Conservation (phyloP, 306 rosid species). For the Dryas alaskensis region DNA sequence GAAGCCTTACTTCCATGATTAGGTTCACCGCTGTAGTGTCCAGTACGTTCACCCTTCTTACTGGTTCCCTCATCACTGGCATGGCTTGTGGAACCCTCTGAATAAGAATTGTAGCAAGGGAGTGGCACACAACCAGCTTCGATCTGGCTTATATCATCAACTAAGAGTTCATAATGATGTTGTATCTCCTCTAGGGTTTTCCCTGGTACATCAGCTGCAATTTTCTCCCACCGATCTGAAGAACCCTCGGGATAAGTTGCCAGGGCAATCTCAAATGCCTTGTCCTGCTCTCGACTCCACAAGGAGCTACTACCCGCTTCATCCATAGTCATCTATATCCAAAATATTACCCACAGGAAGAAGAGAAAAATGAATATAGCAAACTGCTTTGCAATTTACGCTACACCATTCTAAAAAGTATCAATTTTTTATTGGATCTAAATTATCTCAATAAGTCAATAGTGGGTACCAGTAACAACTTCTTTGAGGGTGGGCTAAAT, state of each 20-base stretch:
- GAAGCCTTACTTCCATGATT: constrained; percentile 79
- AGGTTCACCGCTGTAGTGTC: constrained; percentile 52
- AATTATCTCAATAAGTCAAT: constrained; percentile 7
- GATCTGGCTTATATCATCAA: constrained; percentile 70
- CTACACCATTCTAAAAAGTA: constrained; percentile 33
- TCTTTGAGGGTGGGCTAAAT: constrained; percentile 33
- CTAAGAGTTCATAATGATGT: constrained; percentile 75
- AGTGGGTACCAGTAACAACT: constrained; percentile 21
- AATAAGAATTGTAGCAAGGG: constrained; percentile 75
- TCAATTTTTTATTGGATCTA: constrained; percentile 36
- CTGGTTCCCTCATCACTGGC: constrained; percentile 73
- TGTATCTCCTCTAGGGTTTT: constrained; percentile 74
- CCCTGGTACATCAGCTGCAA: constrained; percentile 74
- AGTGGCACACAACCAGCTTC: constrained; percentile 87
- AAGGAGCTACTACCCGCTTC: constrained; percentile 63
- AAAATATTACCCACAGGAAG: constrained; percentile 30
- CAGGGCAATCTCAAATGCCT: constrained; percentile 85
- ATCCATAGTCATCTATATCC: constrained; percentile 56
- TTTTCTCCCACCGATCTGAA: constrained; percentile 88
- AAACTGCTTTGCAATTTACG: constrained; percentile 35
- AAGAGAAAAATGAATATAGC: constrained; percentile 29
- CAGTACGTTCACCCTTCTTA: constrained; percentile 57
- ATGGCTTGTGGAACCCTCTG: constrained; percentile 70
- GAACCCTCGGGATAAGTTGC: constrained; percentile 70
- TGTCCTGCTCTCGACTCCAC: constrained; percentile 91